phyloP scores from a whole-genome alignment of 345 rosid species.

The Eucalyptus sp. region DNA sequence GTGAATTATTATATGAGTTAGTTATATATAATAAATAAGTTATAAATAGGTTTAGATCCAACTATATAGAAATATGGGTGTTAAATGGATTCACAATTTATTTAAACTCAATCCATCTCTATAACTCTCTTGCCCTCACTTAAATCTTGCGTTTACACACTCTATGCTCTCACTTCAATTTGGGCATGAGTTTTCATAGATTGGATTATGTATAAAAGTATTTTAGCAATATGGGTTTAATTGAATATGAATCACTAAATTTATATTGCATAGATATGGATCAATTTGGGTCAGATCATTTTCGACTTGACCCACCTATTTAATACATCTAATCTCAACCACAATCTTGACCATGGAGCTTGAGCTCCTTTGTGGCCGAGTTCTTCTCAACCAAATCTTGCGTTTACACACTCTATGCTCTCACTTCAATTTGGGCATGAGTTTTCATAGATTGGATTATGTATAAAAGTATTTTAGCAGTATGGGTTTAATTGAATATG shows the following conservation, averaged over 20 bases:
- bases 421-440: neutral
- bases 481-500: neutral
- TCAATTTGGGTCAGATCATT: fast-evolving
- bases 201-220: neutral
- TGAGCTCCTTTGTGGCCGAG: neutral
- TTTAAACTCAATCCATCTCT: neutral
- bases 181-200: neutral
- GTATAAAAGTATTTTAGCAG: neutral
- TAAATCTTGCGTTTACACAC: neutral
- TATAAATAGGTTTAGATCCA: neutral
- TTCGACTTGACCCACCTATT: fast-evolving
- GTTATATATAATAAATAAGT: no score
- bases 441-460: neutral
- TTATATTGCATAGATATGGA: neutral
- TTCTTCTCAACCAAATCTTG: neutral
- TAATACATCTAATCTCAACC: neutral
- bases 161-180: neutral
- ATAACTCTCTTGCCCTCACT: neutral
- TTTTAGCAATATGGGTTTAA: no score
- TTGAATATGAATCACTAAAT: neutral
- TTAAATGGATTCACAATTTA: neutral
- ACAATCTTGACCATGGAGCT: neutral
- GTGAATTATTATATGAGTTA: neutral
- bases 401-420: neutral
- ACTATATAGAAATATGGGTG: neutral